Evolutionary conservation across 495 filamentous ascomycete genomes (phyloP).

Genomic region (Xylaria palmicola): DNA sequence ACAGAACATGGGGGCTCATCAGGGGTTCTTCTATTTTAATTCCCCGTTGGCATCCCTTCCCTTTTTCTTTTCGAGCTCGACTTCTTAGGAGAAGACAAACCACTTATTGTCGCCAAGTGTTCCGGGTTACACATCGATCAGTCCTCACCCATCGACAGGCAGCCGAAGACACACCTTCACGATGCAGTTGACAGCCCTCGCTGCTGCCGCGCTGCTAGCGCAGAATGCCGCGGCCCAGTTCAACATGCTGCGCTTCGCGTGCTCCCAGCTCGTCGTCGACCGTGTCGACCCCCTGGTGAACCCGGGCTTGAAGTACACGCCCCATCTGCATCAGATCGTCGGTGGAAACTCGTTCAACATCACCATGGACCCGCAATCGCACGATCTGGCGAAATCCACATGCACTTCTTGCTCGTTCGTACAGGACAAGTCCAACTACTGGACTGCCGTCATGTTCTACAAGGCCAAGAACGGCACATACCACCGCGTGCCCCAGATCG

Average conservation of each 20-base stretch:
- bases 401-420: conserved; percentile 71
- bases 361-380: conserved; percentile 57
- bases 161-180: conserved; percentile 29
- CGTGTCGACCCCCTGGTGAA: conserved; percentile 53
- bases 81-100: neutral
- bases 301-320: conserved; percentile 49
- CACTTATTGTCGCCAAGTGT: neutral
- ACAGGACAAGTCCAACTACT: conserved; percentile 77
- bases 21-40: conserved; percentile 25
- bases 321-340: conserved; percentile 54
- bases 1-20: conserved; percentile 28
- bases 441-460: conserved; percentile 72
- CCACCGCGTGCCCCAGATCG: conserved; percentile 62
- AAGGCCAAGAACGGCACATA: conserved; percentile 69
- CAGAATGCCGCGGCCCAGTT: conserved; percentile 46
- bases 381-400: conserved; percentile 57
- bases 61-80: conserved; percentile 14
- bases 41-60: conserved; percentile 5
- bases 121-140: neutral
- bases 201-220: conserved; percentile 47
- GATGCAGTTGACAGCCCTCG: conserved; percentile 52
- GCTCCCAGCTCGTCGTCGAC: conserved; percentile 57
- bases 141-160: neutral
- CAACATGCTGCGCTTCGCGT: conserved; percentile 57
- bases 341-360: conserved; percentile 67